Percentiles rank a stretch among this genome's conserved stretches.
Evolutionary conservation across 2,329 filamentous ascomycete species (phyloP).

Genomic region (Colletotrichum sp.): DNA sequence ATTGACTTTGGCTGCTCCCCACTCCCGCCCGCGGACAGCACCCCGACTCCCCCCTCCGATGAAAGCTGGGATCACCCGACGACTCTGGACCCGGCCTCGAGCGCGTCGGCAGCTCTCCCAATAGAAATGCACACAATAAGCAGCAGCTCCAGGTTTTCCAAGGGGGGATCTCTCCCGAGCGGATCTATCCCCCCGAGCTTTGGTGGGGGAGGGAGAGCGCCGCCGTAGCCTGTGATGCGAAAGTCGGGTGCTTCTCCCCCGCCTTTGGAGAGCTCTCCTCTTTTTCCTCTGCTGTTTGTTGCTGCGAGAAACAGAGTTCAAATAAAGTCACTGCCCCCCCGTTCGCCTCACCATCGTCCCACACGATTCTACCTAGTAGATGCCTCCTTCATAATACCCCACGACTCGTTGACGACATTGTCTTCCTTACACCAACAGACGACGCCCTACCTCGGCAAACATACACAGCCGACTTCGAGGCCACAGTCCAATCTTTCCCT

Average conservation of each 20-base stretch:
- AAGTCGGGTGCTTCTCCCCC: background rate
- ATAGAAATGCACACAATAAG: conserved; percentile 9
- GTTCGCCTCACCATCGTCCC: background rate
- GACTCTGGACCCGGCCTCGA: background rate
- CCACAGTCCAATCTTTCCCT: background rate
- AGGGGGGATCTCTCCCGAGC: background rate
- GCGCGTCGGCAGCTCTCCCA: background rate
- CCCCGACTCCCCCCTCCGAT: conserved; percentile 5
- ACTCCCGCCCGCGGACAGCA: conserved; percentile 4
- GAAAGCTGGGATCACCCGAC: conserved; percentile 2
- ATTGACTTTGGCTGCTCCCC: background rate
- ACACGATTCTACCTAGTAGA: background rate
- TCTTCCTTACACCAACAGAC: background rate
- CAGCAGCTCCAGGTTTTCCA: background rate
- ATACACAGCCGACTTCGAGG: background rate
- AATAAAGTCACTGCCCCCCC: background rate
- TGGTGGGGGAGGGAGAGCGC: background rate
- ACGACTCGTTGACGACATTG: background rate
- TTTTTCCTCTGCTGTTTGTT: background rate
- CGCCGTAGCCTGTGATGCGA: background rate
- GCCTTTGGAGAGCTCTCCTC: background rate
- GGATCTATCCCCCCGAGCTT: background rate
- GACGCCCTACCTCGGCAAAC: background rate
- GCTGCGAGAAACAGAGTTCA: background rate
- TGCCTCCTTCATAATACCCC: background rate